These are phyloP conservation scores for Globisporangium mamillatum DNA, from an alignment of 352 stramenopile species.

Conservation along the genomic window DNA sequence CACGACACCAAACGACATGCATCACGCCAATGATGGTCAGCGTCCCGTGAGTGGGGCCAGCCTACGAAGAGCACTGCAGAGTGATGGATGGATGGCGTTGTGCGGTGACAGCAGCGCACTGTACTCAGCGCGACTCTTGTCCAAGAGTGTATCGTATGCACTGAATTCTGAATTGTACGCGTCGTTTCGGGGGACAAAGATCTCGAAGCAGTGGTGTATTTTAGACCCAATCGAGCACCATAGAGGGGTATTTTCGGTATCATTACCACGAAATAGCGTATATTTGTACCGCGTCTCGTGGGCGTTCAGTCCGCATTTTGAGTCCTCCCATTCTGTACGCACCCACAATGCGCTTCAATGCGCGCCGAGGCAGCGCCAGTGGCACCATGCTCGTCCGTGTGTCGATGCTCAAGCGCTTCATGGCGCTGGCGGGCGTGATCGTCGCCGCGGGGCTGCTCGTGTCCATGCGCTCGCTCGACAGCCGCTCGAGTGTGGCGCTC, in stretches of 20 bases:
- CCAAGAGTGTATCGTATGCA: too few species aligned
- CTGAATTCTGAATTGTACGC: neutral
- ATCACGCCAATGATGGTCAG: neutral
- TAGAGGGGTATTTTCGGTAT: neutral
- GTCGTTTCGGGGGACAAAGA: neutral
- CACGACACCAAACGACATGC: too few species aligned
- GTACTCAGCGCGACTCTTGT: too few species aligned
- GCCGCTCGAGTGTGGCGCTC: neutral
- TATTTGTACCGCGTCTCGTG: neutral
- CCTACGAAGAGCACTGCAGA: too few species aligned
- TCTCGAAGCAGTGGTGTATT: neutral
- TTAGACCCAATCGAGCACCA: neutral
- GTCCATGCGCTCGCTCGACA: slow-evolving; percentile 6
- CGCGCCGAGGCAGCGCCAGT: neutral
- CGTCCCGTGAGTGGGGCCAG: too few species aligned
- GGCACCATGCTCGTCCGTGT: neutral
- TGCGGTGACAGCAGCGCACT: too few species aligned
- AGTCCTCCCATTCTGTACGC: neutral
- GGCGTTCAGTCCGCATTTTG: neutral
- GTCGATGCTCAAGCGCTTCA: neutral
- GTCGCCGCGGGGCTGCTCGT: neutral
- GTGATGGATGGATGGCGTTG: too few species aligned
- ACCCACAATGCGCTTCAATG: neutral
- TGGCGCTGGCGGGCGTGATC: neutral
- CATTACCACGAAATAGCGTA: neutral